Evolutionary conservation across 1,284 basidiomycete species (phyloP).

Genomic region (Marasmius sp.): DNA sequence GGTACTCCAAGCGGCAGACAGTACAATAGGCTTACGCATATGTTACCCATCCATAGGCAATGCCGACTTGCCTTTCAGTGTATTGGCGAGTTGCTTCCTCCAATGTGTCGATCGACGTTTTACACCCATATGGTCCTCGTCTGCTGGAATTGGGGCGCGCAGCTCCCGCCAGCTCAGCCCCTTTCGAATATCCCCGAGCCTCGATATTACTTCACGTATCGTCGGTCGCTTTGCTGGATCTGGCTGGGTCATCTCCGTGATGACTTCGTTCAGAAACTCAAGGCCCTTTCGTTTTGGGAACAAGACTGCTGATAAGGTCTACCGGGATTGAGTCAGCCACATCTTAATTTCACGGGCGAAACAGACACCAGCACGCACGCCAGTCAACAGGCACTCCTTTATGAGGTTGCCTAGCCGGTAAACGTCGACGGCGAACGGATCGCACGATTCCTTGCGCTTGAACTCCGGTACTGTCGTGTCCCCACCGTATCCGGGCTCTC

Average conservation of each 20-base stretch:
- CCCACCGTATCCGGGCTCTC: conserved; percentile 2
- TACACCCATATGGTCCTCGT: not conserved
- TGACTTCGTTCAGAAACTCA: conserved; percentile 30
- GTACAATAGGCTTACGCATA: no score
- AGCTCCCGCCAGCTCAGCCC: conserved; percentile 25
- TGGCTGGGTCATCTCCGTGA: conserved; percentile 29
- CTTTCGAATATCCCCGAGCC: conserved; percentile 23
- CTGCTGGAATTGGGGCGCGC: conserved; percentile 10
- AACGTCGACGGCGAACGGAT: conserved; percentile 13
- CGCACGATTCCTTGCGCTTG: conserved; percentile 2
- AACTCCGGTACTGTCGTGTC: conserved; percentile 9
- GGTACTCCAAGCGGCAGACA: no score
- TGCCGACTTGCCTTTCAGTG: not conserved
- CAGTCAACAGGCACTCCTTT: not conserved
- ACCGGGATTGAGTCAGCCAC: not conserved
- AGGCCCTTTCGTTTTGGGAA: conserved; percentile 20
- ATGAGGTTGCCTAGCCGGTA: conserved; percentile 10
- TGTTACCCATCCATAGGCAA: not conserved
- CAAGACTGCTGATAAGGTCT: not conserved
- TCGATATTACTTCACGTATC: conserved; percentile 32
- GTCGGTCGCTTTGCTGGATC: conserved; percentile 31
- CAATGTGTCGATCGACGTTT: not conserved
- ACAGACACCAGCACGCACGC: not conserved
- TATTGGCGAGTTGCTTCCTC: not conserved
- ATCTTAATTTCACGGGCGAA: not conserved